These are phyloP conservation scores for Phaffia australis DNA, from an alignment of 768 basidiomycete species.

Conservation along the genomic window DNA sequence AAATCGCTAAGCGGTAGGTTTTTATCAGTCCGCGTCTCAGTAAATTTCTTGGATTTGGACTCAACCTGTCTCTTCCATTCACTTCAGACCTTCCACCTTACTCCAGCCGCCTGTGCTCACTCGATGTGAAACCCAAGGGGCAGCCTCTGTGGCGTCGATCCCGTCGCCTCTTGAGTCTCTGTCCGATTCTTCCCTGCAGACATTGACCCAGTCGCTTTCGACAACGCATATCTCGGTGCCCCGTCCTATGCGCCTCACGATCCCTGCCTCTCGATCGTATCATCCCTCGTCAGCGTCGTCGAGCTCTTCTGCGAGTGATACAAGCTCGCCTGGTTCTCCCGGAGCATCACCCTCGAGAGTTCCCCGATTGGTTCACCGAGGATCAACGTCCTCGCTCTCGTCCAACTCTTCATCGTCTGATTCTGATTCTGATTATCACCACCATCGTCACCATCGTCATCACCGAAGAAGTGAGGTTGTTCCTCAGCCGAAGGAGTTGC, in stretches of 20 bases:
- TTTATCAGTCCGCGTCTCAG: constrained; percentile 4
- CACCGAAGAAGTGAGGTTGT: neutral
- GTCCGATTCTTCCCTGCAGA: constrained; percentile 3
- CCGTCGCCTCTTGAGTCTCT: constrained; percentile 6
- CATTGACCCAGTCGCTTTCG: constrained; percentile 17
- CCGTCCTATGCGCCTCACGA: neutral
- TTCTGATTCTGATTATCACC: neutral
- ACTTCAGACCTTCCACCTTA: constrained; percentile 3
- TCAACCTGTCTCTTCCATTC: neutral
- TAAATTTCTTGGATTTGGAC: neutral
- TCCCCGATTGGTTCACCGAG: constrained; percentile 13
- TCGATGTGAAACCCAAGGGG: constrained; percentile 9
- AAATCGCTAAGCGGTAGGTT: neutral
- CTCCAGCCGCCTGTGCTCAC: constrained; percentile 18
- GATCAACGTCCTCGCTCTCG: constrained; percentile 10
- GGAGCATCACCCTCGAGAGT: too few species aligned
- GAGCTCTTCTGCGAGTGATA: constrained; percentile 1
- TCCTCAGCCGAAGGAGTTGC: too few species aligned
- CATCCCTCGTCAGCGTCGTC: neutral
- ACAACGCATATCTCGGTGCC: constrained; percentile 10
- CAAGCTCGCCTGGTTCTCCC: constrained; percentile 7
- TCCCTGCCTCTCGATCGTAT: neutral
- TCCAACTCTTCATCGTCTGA: constrained; percentile 12
- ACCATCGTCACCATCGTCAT: neutral
- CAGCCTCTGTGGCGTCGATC: constrained; percentile 11